Evolutionary conservation across 805 yeast species (phyloP).

Genomic region (Ogataea saltuana): DNA sequence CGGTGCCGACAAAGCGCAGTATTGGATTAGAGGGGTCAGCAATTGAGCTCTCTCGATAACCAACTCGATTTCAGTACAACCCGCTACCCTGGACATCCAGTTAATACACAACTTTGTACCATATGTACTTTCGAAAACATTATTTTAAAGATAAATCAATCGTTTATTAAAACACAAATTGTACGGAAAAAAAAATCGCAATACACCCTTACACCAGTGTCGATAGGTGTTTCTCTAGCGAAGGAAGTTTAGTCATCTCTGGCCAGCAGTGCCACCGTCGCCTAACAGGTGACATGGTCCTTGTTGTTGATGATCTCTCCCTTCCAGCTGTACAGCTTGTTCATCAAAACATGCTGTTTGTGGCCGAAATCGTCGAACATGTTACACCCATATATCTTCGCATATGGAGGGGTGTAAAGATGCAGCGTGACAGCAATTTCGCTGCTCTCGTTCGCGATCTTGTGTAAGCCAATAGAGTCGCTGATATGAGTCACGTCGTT

Average conservation of each 20-base stretch:
- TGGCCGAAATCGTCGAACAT: constrained; percentile 51
- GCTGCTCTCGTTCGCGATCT: constrained; percentile 51
- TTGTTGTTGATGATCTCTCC: constrained; percentile 41
- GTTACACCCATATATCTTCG: constrained; percentile 56
- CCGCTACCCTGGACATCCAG: no score
- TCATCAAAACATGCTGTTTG: constrained; percentile 56
- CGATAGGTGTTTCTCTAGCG: no score
- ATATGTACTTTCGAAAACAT: constrained; percentile 4
- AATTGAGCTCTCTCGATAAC: constrained; percentile 15
- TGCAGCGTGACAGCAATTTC: constrained; percentile 63
- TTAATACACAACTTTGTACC: constrained; percentile 1
- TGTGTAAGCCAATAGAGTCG: constrained; percentile 66
- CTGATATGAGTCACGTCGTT: constrained; percentile 64
- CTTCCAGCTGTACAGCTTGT: constrained; percentile 61
- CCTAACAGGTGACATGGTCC: constrained; percentile 23
- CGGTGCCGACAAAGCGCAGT: constrained; percentile 48
- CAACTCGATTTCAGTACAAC: neutral
- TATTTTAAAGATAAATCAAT: no score
- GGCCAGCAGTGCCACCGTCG: no score
- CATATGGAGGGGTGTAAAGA: constrained; percentile 77
- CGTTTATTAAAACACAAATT: no score
- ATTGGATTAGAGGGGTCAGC: constrained; percentile 58
- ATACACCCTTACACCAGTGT: no score
- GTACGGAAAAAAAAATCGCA: no score
- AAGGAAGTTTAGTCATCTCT: no score